A percentile compares a stretch with the other conserved stretches of the same genome.
These are phyloP conservation scores for Blastobotrys illinoisensis DNA, from an alignment of 1,139 yeast species.

Conservation along the genomic window DNA sequence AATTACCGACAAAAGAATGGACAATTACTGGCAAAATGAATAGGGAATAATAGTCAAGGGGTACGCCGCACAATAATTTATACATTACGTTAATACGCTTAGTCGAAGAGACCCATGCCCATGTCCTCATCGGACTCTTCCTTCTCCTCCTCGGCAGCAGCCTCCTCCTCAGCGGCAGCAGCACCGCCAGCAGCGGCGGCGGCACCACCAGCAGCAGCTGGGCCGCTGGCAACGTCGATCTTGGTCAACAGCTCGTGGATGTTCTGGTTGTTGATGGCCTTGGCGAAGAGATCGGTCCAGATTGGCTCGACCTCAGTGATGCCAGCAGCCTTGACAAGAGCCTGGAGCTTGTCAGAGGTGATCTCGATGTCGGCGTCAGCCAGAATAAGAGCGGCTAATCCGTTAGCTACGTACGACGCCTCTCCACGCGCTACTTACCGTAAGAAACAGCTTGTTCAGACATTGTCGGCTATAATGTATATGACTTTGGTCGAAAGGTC, in stretches of 20 bases:
- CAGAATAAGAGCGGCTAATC: conserved; percentile 84
- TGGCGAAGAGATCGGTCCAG: conserved; percentile 94
- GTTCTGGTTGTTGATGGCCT: conserved; percentile 95
- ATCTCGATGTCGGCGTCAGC: conserved; percentile 93
- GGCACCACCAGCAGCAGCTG: conserved; percentile 52
- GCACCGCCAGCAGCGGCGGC: conserved; percentile 59
- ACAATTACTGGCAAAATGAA: background rate
- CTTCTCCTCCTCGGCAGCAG: conserved; percentile 28
- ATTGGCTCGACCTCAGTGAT: conserved; percentile 68
- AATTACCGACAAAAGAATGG: too few relatives aligned
- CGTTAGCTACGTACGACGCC: background rate
- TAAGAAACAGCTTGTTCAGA: conserved; percentile 63
- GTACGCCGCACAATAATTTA: background rate
- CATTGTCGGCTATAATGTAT: conserved; percentile 32
- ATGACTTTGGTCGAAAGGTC: background rate
- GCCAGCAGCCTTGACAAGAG: conserved; percentile 85
- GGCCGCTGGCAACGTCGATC: conserved; percentile 62
- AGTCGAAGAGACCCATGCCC: conserved; percentile 39
- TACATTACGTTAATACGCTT: conserved; percentile 15
- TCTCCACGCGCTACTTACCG: conserved; percentile 24
- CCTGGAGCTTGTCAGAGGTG: conserved; percentile 79
- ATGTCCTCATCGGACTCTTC: conserved; percentile 36
- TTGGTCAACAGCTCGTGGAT: conserved; percentile 68
- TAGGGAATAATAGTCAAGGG: too few relatives aligned
- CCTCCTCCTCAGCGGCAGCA: conserved; percentile 52